Conservation (phyloP, 2,329 filamentous ascomycete species). For the Blumeria graminis region DNA sequence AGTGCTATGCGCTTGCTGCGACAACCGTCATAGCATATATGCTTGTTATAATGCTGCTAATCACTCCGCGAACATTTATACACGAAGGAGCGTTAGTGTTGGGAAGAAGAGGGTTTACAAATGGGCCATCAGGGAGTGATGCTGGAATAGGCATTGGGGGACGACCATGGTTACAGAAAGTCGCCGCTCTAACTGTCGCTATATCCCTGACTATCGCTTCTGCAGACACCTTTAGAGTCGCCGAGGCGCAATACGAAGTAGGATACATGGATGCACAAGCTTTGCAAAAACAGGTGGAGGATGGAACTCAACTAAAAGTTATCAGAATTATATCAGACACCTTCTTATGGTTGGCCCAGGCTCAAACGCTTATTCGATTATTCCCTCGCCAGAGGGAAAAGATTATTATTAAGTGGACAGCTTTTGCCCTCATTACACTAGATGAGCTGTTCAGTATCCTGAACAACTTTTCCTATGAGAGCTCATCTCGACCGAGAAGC, state of each 20-base stretch:
- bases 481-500: slow-evolving; percentile 37
- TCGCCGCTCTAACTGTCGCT: slow-evolving; percentile 47
- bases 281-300: slow-evolving; percentile 57
- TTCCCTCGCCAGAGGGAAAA: slow-evolving; percentile 96
- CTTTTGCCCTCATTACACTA: slow-evolving; percentile 75
- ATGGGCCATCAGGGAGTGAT: slow-evolving; percentile 42
- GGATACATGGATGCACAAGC: slow-evolving; percentile 59
- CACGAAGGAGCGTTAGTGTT: slow-evolving; percentile 65
- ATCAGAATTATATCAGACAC: slow-evolving; percentile 87
- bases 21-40: slow-evolving; percentile 75
- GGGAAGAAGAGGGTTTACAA: slow-evolving; percentile 62
- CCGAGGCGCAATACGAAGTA: slow-evolving; percentile 53
- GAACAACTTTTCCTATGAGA: slow-evolving; percentile 53
- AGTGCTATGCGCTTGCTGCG: slow-evolving; percentile 77
- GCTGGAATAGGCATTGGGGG: slow-evolving; percentile 68
- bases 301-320: slow-evolving; percentile 64
- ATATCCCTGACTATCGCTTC: slow-evolving; percentile 87
- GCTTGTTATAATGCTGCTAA: slow-evolving; percentile 69
- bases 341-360: slow-evolving; percentile 91
- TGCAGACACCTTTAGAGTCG: slow-evolving; percentile 69
- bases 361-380: slow-evolving; percentile 82
- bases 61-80: slow-evolving; percentile 80
- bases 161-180: slow-evolving; percentile 78
- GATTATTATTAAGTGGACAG: slow-evolving; percentile 96
- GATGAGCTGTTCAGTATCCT: slow-evolving; percentile 80